phyloP scores from a whole-genome alignment of 768 basidiomycete species.

The Cantharellus cinnabarinus region DNA sequence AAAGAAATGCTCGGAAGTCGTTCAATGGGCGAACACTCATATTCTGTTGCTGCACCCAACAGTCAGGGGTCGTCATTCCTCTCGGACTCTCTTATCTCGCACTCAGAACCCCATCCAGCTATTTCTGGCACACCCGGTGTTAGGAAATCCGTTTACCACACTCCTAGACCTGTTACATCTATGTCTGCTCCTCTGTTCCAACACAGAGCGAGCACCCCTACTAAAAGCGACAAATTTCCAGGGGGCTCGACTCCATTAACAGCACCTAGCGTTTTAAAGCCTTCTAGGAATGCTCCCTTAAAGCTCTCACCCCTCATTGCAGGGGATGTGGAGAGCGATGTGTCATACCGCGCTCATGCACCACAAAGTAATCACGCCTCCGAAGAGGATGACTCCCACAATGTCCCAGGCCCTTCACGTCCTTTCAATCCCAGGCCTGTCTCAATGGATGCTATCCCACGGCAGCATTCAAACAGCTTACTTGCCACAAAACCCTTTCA shows the following conservation, averaged over 20 bases:
- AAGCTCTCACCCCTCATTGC: not conserved
- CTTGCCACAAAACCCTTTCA: constrained; percentile 14
- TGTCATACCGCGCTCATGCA: not conserved
- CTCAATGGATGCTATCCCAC: not conserved
- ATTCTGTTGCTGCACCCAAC: not conserved
- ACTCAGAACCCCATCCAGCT: not conserved
- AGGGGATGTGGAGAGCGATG: not conserved
- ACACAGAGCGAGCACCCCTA: not conserved
- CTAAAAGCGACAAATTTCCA: not conserved
- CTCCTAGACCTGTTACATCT: not conserved
- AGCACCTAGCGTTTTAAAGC: not conserved
- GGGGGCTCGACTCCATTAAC: too few species aligned
- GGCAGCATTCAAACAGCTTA: not conserved
- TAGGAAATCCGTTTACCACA: not conserved
- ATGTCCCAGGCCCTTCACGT: not conserved
- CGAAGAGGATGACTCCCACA: not conserved
- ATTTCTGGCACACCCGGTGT: not conserved
- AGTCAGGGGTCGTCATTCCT: constrained; percentile 10
- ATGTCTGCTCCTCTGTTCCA: not conserved
- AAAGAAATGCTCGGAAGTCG: constrained; percentile 25
- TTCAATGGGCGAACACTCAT: constrained; percentile 7
- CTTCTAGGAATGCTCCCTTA: not conserved
- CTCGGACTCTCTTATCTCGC: constrained; percentile 20
- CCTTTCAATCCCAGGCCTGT: not conserved
- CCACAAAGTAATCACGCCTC: not conserved